Evolutionary conservation across 495 filamentous ascomycete species (phyloP).

Genomic region (Parachaetomium inaequale): DNA sequence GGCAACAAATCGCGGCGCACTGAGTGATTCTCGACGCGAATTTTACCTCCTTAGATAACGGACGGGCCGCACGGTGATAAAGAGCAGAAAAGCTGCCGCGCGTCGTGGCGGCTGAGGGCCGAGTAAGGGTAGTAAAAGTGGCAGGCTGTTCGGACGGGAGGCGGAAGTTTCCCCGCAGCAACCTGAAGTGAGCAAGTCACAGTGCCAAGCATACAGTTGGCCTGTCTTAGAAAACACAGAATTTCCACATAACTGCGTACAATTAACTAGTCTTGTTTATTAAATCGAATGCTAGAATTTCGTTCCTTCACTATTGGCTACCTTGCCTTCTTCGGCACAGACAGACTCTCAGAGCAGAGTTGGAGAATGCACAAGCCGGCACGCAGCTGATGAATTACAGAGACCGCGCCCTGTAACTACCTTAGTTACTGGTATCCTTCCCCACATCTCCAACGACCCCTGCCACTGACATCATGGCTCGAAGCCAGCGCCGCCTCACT

Average conservation of each 20-base stretch:
- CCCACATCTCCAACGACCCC: background rate
- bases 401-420: too few species aligned
- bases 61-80: background rate
- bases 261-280: too few species aligned
- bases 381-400: too few species aligned
- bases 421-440: background rate
- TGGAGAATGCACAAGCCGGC: too few species aligned
- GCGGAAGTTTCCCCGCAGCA: slow-evolving; percentile 9
- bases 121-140: too few species aligned
- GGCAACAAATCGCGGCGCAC: background rate
- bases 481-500: slow-evolving; percentile 18
- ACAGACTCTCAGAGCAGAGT: background rate
- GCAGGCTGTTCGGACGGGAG: background rate
- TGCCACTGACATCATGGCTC: slow-evolving; percentile 20
- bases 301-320: too few species aligned
- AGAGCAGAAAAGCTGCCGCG: slow-evolving; percentile 8
- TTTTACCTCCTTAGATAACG: background rate
- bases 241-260: too few species aligned
- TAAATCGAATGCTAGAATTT: too few species aligned
- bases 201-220: too few species aligned
- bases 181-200: too few species aligned
- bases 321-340: too few species aligned
- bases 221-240: too few species aligned
- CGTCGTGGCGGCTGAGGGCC: slow-evolving; percentile 11
- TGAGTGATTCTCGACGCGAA: background rate